Conservation (phyloP, 1,139 yeast genomes). For the Suhomyces choctaworum region DNA sequence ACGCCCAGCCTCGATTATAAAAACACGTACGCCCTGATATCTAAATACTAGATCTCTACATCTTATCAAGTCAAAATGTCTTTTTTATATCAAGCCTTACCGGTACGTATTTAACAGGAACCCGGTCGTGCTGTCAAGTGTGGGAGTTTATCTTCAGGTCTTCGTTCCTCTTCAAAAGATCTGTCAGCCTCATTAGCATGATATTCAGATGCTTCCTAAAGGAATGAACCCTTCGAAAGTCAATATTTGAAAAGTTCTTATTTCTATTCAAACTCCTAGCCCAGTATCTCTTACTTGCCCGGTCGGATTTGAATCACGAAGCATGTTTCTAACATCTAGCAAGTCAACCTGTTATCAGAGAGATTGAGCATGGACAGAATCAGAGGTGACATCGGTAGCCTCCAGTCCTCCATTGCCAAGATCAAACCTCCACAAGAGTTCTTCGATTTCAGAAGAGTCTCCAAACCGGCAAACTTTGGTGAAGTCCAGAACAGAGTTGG, state of each 20-base stretch:
- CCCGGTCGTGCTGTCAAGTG: too few species aligned
- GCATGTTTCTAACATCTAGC: conserved; percentile 12
- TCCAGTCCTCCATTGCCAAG: conserved; percentile 65
- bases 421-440: conserved; percentile 90
- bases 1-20: conserved; percentile 8
- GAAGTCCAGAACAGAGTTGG: conserved; percentile 87
- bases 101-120: conserved; percentile 7
- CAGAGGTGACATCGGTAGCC: conserved; percentile 23
- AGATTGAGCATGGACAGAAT: conserved; percentile 26
- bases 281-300: too few species aligned
- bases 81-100: conserved; percentile 14
- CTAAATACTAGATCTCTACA: neutral
- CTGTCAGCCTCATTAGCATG: too few species aligned
- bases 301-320: too few species aligned
- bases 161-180: too few species aligned
- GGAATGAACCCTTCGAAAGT: too few species aligned
- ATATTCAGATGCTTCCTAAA: too few species aligned
- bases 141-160: too few species aligned
- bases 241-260: too few species aligned
- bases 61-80: conserved; percentile 8
- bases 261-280: neutral
- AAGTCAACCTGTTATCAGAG: conserved; percentile 21
- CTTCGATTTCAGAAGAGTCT: conserved; percentile 83
- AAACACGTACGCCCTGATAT: conserved; percentile 11
- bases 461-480: conserved; percentile 86